These are phyloP conservation scores for Taxawa tesnikishii DNA, from an alignment of 2,329 filamentous ascomycete species.

Conservation along the genomic window DNA sequence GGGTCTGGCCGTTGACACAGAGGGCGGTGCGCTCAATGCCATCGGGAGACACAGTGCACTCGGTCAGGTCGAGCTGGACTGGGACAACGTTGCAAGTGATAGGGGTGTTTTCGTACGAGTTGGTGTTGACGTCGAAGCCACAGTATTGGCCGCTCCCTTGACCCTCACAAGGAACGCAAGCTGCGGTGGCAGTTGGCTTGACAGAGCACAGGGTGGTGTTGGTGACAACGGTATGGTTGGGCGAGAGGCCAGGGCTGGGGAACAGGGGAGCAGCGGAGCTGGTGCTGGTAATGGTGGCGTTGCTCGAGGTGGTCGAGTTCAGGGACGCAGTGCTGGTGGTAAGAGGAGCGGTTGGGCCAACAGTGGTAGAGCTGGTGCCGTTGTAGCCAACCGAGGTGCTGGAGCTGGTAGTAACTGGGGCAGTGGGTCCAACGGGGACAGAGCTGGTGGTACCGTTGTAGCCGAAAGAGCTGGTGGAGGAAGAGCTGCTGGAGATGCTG, in stretches of 20 bases:
- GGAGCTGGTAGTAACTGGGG: background rate
- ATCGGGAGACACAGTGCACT: conserved; percentile 4
- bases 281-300: conserved; percentile 4
- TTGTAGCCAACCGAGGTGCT: conserved; percentile 1
- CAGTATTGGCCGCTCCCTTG: conserved; percentile 6
- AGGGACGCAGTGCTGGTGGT: conserved; percentile 1
- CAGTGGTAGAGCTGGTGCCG: background rate
- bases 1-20: conserved; percentile 5
- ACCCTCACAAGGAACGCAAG: conserved; percentile 5
- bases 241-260: conserved; percentile 3
- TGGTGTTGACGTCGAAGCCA: conserved; percentile 2
- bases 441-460: conserved; percentile 4
- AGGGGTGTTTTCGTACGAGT: conserved; percentile 4
- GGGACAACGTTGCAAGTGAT: conserved; percentile 4
- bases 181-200: conserved; percentile 5
- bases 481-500: background rate
- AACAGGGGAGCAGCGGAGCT: conserved; percentile 1
- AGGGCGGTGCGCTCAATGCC: conserved; percentile 4
- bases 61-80: conserved; percentile 4
- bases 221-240: conserved; percentile 4
- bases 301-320: conserved; percentile 3
- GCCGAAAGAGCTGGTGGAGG: background rate
- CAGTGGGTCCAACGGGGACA: background rate
- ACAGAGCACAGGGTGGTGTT: conserved; percentile 4
- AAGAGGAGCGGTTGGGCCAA: conserved; percentile 2